Evolutionary conservation across 164 flowering plant genomes (phyloP).

Genomic region (Macadamia integrifolia): DNA sequence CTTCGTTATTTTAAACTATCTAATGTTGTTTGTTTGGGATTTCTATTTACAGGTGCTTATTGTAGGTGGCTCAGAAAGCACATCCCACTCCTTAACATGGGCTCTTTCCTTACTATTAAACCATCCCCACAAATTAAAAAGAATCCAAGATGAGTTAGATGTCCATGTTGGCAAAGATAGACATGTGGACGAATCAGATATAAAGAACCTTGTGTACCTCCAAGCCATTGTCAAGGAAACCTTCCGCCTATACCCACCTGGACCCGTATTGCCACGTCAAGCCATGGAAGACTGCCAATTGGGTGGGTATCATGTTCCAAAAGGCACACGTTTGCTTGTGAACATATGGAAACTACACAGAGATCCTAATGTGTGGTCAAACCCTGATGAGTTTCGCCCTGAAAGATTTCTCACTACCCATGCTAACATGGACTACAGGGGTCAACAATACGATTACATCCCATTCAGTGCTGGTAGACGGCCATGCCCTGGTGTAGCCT

Average conservation of each 20-base stretch:
- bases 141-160: slow-evolving; percentile 15
- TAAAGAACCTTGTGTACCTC: slow-evolving; percentile 3
- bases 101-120: slow-evolving; percentile 6
- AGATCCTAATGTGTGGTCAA: slow-evolving; percentile 1
- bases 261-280: not conserved
- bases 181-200: slow-evolving; percentile 4
- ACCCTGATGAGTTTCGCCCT: slow-evolving; percentile 12
- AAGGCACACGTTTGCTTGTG: not conserved
- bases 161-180: slow-evolving; percentile 3
- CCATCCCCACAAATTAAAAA: slow-evolving; percentile 3
- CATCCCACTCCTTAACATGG: slow-evolving; percentile 2
- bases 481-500: too few relatives aligned
- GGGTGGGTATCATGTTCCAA: slow-evolving; percentile 6
- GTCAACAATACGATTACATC: too few relatives aligned
- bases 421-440: too few relatives aligned
- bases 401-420: slow-evolving; percentile 11
- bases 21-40: too few relatives aligned
- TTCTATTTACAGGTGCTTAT: not conserved
- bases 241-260: slow-evolving; percentile 8
- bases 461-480: too few relatives aligned
- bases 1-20: too few relatives aligned
- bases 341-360: slow-evolving; percentile 2
- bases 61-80: slow-evolving; percentile 2
- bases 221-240: not conserved
- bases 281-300: slow-evolving; percentile 1